Evolutionary conservation across 805 yeast species (phyloP).

Genomic region (Candida manassasensis): DNA sequence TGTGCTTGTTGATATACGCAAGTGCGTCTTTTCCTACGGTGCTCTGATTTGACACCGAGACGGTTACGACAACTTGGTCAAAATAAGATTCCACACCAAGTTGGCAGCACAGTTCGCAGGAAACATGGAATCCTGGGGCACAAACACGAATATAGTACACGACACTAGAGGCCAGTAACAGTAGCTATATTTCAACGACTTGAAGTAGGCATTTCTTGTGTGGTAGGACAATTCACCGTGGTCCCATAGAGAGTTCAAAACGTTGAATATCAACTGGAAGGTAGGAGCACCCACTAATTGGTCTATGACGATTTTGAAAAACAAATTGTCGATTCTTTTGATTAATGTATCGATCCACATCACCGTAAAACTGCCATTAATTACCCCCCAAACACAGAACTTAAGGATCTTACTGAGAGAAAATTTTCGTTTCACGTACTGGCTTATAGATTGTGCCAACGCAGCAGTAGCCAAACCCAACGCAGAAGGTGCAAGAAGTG

Average conservation of each 20-base stretch:
- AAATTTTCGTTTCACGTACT: slow-evolving; percentile 28
- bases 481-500: slow-evolving; percentile 33
- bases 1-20: too few species aligned
- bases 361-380: slow-evolving; percentile 52
- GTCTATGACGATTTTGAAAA: slow-evolving; percentile 44
- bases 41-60: too few species aligned
- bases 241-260: slow-evolving; percentile 55
- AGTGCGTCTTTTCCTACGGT: too few species aligned
- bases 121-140: slow-evolving; percentile 49
- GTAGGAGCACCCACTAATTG: slow-evolving; percentile 51
- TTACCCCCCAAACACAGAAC: slow-evolving; percentile 55
- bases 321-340: slow-evolving; percentile 26
- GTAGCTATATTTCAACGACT: slow-evolving; percentile 48
- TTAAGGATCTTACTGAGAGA: slow-evolving; percentile 33
- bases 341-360: slow-evolving; percentile 52
- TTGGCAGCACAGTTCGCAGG: slow-evolving; percentile 56
- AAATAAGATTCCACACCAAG: slow-evolving; percentile 51
- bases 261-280: slow-evolving; percentile 49
- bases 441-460: slow-evolving; percentile 39
- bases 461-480: slow-evolving; percentile 39
- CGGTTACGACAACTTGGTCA: slow-evolving; percentile 33
- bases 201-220: slow-evolving; percentile 38
- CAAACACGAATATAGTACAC: slow-evolving; percentile 42
- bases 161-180: slow-evolving; percentile 60
- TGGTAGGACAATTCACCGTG: slow-evolving; percentile 32